Conservation (phyloP, 371 early-diverging fungal genomes). For the Mucor velutinosus region DNA sequence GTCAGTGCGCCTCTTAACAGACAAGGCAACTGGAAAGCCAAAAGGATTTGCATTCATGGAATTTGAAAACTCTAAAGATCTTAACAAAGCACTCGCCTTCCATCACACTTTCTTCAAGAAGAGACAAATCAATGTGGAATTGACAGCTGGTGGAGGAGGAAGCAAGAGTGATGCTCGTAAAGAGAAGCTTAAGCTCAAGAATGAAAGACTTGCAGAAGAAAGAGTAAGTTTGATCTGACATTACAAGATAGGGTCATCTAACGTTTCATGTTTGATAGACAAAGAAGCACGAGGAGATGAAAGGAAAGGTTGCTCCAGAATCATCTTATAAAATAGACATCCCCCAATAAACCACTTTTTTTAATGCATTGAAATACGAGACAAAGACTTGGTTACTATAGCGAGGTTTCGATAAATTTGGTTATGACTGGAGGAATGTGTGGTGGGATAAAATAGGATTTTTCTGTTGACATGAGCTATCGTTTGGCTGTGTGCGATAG, state of each 20-base stretch:
- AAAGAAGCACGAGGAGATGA: conserved; percentile 33
- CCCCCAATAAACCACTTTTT: conserved; percentile 4
- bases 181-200: conserved; percentile 66
- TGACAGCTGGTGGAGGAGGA: conserved; percentile 86
- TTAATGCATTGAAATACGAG: no score
- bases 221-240: conserved; percentile 50
- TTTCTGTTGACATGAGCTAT: no score
- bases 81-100: conserved; percentile 69
- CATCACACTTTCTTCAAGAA: conserved; percentile 69
- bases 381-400: no score
- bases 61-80: conserved; percentile 57
- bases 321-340: conserved; percentile 28
- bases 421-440: no score
- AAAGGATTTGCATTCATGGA: conserved; percentile 84
- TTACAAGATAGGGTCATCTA: background rate
- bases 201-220: conserved; percentile 68
- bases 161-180: conserved; percentile 65
- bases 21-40: conserved; percentile 72
- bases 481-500: no score
- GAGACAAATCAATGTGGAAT: conserved; percentile 76
- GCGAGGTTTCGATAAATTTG: no score
- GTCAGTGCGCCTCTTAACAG: conserved; percentile 71
- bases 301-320: conserved; percentile 8
- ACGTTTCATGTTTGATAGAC: conserved; percentile 9
- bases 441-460: no score